A percentile compares a stretch with the other conserved stretches of the same genome.
phyloP scores from a whole-genome alignment of 176 grass and related monocot genomes.

The Coix lacrymajobi region DNA sequence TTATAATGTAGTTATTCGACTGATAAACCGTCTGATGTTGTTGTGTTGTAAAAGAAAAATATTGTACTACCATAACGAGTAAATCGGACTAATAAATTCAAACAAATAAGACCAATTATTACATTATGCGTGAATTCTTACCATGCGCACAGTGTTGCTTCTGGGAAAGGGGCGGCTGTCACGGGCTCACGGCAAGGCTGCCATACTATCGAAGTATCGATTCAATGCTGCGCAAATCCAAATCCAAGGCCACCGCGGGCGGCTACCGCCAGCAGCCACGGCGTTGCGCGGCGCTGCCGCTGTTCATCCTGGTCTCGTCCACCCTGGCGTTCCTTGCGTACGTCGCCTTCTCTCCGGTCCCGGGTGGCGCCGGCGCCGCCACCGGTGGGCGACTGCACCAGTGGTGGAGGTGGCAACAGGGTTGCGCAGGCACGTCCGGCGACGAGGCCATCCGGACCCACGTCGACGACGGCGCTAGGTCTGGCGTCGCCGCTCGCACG shows the following conservation, averaged over 20 bases:
- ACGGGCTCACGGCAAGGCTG: too few species aligned
- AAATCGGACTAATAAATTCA: too few species aligned
- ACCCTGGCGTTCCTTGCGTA: slow-evolving; percentile 62
- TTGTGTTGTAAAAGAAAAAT: too few species aligned
- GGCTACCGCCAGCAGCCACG: slow-evolving; percentile 20
- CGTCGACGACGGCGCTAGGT: neutral
- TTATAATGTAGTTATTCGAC: too few species aligned
- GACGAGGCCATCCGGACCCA: neutral
- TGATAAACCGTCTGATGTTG: too few species aligned
- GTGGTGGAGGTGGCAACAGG: slow-evolving; percentile 32
- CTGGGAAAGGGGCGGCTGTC: too few species aligned
- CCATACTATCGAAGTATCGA: neutral
- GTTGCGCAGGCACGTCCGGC: neutral
- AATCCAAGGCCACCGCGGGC: slow-evolving; percentile 32
- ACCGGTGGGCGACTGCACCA: slow-evolving; percentile 27
- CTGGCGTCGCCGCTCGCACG: neutral
- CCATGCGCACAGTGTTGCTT: too few species aligned
- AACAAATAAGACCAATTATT: too few species aligned
- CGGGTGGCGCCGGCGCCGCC: slow-evolving; percentile 38
- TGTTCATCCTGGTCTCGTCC: slow-evolving; percentile 41
- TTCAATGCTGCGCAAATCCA: slow-evolving; percentile 34
- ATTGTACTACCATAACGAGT: too few species aligned
- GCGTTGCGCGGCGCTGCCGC: slow-evolving; percentile 34
- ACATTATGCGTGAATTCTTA: too few species aligned
- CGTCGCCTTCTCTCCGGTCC: slow-evolving; percentile 29